Evolutionary conservation across 306 rosid genomes (phyloP).

Genomic region (Pyrus pyrifolia): DNA sequence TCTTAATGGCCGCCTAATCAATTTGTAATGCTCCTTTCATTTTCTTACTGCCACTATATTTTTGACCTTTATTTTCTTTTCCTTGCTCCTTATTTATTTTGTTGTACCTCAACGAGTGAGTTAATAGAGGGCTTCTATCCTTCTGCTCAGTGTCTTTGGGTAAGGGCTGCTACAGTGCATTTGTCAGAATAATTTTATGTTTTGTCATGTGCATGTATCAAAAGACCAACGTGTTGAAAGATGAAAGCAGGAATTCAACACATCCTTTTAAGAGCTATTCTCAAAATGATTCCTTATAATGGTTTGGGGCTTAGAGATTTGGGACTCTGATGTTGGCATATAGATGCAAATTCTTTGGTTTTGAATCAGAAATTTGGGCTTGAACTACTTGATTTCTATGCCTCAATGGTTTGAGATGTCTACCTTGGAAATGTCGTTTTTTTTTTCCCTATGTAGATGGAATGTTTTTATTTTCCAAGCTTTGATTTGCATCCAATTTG

Average conservation of each 20-base stretch:
- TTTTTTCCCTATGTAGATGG: not conserved
- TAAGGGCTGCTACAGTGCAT: not conserved
- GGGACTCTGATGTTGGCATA: not conserved
- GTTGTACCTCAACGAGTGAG: not conserved
- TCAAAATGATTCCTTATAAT: not conserved
- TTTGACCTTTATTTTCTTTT: constrained; percentile 8
- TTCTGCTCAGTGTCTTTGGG: not conserved
- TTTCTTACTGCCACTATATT: not conserved
- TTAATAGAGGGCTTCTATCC: not conserved
- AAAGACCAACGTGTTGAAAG: not conserved
- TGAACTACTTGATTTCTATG: not conserved
- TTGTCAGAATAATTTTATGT: not conserved
- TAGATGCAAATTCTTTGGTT: not conserved
- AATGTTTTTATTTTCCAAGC: not conserved
- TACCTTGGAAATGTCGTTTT: not conserved
- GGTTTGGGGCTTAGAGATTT: not conserved
- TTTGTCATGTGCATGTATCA: not conserved
- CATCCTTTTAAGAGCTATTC: not conserved
- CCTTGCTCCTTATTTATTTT: not conserved
- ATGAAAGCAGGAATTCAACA: not conserved
- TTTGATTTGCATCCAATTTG: not conserved
- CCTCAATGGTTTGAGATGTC: not conserved
- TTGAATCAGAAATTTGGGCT: not conserved
- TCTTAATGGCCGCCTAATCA: constrained; percentile 89
- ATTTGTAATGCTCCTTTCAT: constrained; percentile 63